A percentile compares a stretch with the other conserved stretches of the same genome.
Evolutionary conservation across 2,329 filamentous ascomycete species (phyloP).

Genomic region (Clarireedia sp.): DNA sequence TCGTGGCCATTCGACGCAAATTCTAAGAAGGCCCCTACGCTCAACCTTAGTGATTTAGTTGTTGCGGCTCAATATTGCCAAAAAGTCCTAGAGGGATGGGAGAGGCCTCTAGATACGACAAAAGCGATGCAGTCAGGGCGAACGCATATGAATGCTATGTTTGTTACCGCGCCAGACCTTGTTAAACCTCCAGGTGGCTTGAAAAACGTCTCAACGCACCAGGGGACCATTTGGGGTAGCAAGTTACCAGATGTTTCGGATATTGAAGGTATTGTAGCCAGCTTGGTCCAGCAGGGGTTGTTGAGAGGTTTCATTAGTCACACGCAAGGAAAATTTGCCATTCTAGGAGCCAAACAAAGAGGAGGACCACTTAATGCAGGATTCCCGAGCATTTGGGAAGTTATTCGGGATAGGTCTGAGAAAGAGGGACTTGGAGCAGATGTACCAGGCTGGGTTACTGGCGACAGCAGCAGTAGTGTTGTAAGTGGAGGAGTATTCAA

Average conservation of each 20-base stretch:
- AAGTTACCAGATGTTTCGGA: conserved; percentile 51
- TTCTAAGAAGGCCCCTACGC: conserved; percentile 59
- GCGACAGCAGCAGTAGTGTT: conserved; percentile 28
- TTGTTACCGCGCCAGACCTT: conserved; percentile 36
- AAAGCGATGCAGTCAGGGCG: conserved; percentile 23
- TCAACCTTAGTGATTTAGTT: conserved; percentile 64
- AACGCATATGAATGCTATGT: conserved; percentile 41
- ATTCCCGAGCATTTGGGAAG: conserved; percentile 68
- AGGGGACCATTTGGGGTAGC: conserved; percentile 58
- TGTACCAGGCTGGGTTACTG: conserved; percentile 69
- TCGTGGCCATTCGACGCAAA: conserved; percentile 52
- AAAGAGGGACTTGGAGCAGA: conserved; percentile 44
- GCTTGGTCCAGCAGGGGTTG: conserved; percentile 71
- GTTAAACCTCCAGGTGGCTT: conserved; percentile 38
- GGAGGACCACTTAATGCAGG: conserved; percentile 58
- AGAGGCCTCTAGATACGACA: conserved; percentile 25
- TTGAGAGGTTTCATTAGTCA: conserved; percentile 81
- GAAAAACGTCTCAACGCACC: conserved; percentile 45
- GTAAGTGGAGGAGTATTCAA: conserved; percentile 46
- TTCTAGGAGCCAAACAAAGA: conserved; percentile 65
- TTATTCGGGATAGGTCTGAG: conserved; percentile 53
- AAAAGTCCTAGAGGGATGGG: conserved; percentile 50
- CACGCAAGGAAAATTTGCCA: conserved; percentile 67
- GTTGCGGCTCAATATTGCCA: conserved; percentile 58
- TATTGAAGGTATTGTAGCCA: conserved; percentile 70